Evolutionary conservation across 2,329 filamentous ascomycete species (phyloP).

Genomic region (Onygenales sp.): DNA sequence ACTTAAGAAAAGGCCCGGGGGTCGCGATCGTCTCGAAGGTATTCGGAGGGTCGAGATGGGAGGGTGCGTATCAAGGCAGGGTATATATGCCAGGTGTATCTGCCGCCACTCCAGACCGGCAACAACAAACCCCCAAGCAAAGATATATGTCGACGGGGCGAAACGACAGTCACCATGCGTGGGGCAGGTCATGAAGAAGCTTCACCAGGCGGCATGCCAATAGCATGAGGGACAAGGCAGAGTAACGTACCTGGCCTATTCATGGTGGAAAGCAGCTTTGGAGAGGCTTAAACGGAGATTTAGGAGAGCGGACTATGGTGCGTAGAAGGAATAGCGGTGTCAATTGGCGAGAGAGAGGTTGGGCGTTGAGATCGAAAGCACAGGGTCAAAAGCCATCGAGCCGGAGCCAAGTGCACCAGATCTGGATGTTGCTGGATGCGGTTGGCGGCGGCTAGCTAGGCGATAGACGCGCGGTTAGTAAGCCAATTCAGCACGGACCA

Average conservation of each 20-base stretch:
- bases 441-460: not conserved
- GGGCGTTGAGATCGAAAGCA: not conserved
- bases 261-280: constrained; percentile 25
- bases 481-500: not conserved
- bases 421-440: not conserved
- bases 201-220: constrained; percentile 12
- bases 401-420: not conserved
- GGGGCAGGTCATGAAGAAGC: constrained; percentile 10
- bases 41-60: not conserved
- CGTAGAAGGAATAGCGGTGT: not conserved
- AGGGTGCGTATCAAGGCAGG: not conserved
- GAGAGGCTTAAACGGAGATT: constrained; percentile 6
- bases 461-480: constrained; percentile 1
- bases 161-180: not conserved
- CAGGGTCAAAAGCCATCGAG: not conserved
- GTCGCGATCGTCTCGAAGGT: not conserved
- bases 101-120: not conserved
- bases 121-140: not conserved
- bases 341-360: not conserved
- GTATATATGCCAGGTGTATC: not conserved
- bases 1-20: not conserved
- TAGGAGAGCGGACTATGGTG: not conserved
- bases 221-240: constrained; percentile 16
- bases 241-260: constrained; percentile 40
- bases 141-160: not conserved